Percentiles rank a stretch among this genome's conserved stretches.
Evolutionary conservation across 305 asterid species (phyloP).

Genomic region (Rubia peregrina): DNA sequence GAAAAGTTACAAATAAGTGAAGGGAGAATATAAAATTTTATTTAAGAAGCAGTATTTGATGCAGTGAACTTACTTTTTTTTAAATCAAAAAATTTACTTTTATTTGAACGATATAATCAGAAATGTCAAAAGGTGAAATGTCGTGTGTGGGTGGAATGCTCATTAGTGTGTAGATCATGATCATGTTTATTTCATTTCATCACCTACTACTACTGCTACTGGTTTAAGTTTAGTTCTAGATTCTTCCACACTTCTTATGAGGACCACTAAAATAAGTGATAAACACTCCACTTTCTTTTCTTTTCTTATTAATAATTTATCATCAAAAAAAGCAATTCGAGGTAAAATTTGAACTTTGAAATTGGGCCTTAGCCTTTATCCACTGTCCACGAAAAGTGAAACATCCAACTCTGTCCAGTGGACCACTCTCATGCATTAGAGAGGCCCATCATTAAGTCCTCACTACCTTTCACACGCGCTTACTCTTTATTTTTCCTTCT

Average conservation of each 20-base stretch:
- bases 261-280: conserved; percentile 15
- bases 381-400: conserved; percentile 22
- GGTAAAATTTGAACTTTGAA: not conserved
- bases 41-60: too few species aligned
- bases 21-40: too few species aligned
- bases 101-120: not conserved
- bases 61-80: too few species aligned
- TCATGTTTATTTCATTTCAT: conserved; percentile 2
- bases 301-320: not conserved
- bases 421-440: conserved; percentile 1
- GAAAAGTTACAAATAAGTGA: too few species aligned
- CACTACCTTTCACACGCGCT: conserved; percentile 8
- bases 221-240: not conserved
- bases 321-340: not conserved
- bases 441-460: conserved; percentile 9
- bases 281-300: not conserved
- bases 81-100: too few species aligned
- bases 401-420: conserved; percentile 13
- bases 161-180: conserved; percentile 10
- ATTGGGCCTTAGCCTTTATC: conserved; percentile 12
- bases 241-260: not conserved
- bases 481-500: not conserved
- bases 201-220: not conserved
- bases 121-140: not conserved
- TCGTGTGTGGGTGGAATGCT: not conserved